Evolutionary conservation across 768 basidiomycete genomes (phyloP).

Genomic region (Jaapia argillacea): DNA sequence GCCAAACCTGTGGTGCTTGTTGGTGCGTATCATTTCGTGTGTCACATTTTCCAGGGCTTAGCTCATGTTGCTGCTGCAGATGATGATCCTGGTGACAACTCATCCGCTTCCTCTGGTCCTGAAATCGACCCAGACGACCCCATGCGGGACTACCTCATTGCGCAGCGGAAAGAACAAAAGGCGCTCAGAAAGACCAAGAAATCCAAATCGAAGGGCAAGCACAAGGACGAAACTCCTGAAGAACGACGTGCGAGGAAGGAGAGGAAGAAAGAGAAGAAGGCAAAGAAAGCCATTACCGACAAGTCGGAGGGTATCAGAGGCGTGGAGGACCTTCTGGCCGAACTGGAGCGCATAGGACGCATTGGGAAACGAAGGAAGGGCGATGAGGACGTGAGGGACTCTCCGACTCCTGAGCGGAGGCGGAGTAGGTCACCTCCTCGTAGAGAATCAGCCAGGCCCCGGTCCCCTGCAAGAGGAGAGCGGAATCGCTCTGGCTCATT

Average conservation of each 20-base stretch:
- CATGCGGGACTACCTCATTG: slow-evolving; percentile 87
- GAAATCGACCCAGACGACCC: slow-evolving; percentile 94
- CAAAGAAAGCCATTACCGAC: slow-evolving; percentile 32
- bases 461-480: no score
- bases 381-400: no score
- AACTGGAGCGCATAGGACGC: no score
- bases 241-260: slow-evolving; percentile 71
- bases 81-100: slow-evolving; percentile 47
- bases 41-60: no score
- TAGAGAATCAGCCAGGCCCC: no score
- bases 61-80: no score
- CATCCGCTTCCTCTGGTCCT: slow-evolving; percentile 51
- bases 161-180: slow-evolving; percentile 64
- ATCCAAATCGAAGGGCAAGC: slow-evolving; percentile 50
- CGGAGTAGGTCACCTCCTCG: no score
- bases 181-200: slow-evolving; percentile 50
- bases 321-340: slow-evolving; percentile 56
- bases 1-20: slow-evolving; percentile 68
- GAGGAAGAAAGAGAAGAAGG: slow-evolving; percentile 60
- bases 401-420: no score
- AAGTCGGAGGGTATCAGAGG: slow-evolving; percentile 57
- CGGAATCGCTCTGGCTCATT: no score
- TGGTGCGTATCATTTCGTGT: no score
- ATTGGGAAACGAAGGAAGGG: no score
- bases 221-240: slow-evolving; percentile 69